phyloP scores from a whole-genome alignment of 345 rosid species.

The Mercurialis annua region DNA sequence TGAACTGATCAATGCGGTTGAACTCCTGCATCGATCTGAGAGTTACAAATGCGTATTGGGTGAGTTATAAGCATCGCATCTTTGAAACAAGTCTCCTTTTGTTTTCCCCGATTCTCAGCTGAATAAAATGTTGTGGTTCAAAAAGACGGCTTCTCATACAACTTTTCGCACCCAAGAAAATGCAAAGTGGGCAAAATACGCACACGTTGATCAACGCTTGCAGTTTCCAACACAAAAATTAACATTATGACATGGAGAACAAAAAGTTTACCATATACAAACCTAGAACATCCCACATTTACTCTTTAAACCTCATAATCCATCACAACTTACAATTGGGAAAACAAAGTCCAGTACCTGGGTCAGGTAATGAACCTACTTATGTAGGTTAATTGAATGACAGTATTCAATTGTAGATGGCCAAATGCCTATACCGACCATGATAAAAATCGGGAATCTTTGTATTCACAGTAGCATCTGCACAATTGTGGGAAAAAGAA shows the following conservation, averaged over 20 bases:
- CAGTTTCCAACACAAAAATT: too few relatives aligned
- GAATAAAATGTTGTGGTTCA: too few relatives aligned
- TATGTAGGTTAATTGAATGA: not conserved
- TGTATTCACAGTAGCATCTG: slow-evolving; percentile 25
- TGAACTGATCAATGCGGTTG: too few relatives aligned
- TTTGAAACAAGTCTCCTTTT: too few relatives aligned
- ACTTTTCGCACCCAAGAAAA: too few relatives aligned
- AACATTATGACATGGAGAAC: not conserved
- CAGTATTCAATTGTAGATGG: not conserved
- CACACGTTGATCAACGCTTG: not conserved
- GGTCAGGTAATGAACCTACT: slow-evolving; percentile 4
- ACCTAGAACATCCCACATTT: not conserved
- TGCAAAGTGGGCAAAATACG: too few relatives aligned
- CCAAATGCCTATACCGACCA: not conserved
- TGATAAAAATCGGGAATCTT: slow-evolving; percentile 16
- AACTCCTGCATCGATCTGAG: too few relatives aligned
- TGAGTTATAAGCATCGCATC: too few relatives aligned
- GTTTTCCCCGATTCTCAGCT: too few relatives aligned
- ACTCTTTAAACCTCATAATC: slow-evolving; percentile 3
- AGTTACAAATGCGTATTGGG: too few relatives aligned
- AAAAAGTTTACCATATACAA: slow-evolving; percentile 1
- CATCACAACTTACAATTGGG: slow-evolving; percentile 17
- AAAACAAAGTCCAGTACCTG: not conserved
- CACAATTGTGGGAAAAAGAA: slow-evolving; percentile 7
- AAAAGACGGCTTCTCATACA: too few relatives aligned